Evolutionary conservation across 371 early-diverging fungal species (phyloP).

Genomic region (Enteropsectra breve): DNA sequence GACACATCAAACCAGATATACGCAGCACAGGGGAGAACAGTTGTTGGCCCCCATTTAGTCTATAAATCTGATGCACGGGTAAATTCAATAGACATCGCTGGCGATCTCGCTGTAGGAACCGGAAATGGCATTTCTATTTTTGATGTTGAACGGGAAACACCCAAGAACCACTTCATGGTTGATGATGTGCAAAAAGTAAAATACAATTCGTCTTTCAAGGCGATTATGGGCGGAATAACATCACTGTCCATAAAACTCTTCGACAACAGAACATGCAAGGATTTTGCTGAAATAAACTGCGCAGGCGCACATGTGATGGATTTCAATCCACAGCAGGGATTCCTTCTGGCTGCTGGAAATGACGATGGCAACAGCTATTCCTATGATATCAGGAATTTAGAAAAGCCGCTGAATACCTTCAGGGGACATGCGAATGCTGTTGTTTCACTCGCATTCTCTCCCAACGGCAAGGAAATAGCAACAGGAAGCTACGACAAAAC

Average conservation of each 20-base stretch:
- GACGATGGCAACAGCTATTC: conserved; percentile 88
- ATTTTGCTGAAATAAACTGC: conserved; percentile 22
- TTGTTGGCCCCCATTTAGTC: neutral
- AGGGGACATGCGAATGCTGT: conserved; percentile 92
- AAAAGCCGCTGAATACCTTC: conserved; percentile 68
- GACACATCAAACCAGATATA: conserved; percentile 13
- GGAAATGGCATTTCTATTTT: conserved; percentile 20
- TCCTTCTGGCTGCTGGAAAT: conserved; percentile 65
- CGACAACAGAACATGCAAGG: conserved; percentile 42
- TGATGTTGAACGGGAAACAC: conserved; percentile 29
- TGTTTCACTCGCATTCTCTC: conserved; percentile 85
- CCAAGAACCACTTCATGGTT: conserved; percentile 15
- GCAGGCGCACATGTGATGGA: conserved; percentile 46
- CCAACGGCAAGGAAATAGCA: conserved; percentile 86
- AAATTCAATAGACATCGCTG: conserved; percentile 8
- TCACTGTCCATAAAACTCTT: conserved; percentile 33
- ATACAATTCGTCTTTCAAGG: conserved; percentile 18
- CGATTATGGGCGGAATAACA: conserved; percentile 40
- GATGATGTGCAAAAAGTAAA: conserved; percentile 10
- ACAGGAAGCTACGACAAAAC: conserved; percentile 77
- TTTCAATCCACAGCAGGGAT: conserved; percentile 46
- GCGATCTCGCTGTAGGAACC: conserved; percentile 21
- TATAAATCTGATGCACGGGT: conserved; percentile 20
- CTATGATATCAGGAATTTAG: conserved; percentile 85
- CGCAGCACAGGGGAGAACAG: conserved; percentile 18